Evolutionary conservation across 2,329 filamentous ascomycete genomes (phyloP).

Genomic region (Trichophyton simii): DNA sequence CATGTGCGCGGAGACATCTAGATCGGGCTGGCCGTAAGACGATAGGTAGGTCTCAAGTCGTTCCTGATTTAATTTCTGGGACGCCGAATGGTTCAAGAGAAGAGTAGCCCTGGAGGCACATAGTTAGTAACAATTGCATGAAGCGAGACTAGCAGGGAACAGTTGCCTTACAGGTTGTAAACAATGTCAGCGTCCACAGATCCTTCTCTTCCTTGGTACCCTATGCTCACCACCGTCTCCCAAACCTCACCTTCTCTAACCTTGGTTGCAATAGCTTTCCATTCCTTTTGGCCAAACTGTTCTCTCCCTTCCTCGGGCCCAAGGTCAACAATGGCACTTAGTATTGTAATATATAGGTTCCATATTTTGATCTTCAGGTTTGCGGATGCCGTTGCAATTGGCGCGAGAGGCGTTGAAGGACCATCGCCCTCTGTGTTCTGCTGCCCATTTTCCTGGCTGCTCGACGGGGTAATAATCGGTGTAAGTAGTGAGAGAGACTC

Average conservation of each 20-base stretch:
- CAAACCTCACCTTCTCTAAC: slow-evolving; percentile 85
- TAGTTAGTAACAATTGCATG: slow-evolving; percentile 6
- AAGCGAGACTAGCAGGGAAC: slow-evolving; percentile 4
- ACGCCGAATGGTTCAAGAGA: slow-evolving; percentile 74
- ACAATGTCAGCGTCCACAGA: slow-evolving; percentile 93
- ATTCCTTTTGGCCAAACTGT: slow-evolving; percentile 72
- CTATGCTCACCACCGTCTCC: slow-evolving; percentile 79
- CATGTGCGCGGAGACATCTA: slow-evolving; percentile 58
- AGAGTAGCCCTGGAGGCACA: slow-evolving; percentile 58
- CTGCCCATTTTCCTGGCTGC: slow-evolving; percentile 23
- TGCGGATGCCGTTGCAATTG: slow-evolving; percentile 66
- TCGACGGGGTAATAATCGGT: slow-evolving; percentile 57
- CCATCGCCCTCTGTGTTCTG: slow-evolving; percentile 33
- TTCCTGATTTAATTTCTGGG: slow-evolving; percentile 73
- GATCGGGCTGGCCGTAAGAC: slow-evolving; percentile 56
- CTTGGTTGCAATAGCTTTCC: slow-evolving; percentile 68
- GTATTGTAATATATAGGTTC: slow-evolving; percentile 87
- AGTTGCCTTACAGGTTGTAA: slow-evolving; percentile 35
- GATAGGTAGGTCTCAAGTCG: slow-evolving; percentile 82
- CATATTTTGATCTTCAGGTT: slow-evolving; percentile 87
- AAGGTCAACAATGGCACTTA: slow-evolving; percentile 83
- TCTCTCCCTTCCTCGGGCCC: slow-evolving; percentile 82
- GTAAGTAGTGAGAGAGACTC: slow-evolving; percentile 78
- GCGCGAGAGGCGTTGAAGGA: slow-evolving; percentile 44
- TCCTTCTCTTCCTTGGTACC: slow-evolving; percentile 77